Percentiles rank a stretch among this genome's conserved stretches.
phyloP scores from a whole-genome alignment of 164 flowering plant genomes.

The Annona cherimola region DNA sequence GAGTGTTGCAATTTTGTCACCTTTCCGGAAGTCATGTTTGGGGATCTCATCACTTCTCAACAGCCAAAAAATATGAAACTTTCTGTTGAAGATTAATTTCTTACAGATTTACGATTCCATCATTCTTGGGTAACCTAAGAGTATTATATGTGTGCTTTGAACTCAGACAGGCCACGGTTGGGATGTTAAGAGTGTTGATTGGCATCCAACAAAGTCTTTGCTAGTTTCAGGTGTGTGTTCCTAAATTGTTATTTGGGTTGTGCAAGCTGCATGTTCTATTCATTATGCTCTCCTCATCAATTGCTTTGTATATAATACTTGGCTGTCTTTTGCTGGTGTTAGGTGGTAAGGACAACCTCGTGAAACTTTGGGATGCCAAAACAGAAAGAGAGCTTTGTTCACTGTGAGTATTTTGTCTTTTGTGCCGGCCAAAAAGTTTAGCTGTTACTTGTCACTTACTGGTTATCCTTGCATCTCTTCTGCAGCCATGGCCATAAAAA shows the following conservation, averaged over 20 bases:
- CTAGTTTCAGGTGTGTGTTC: slow-evolving; percentile 66
- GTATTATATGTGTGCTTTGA: slow-evolving; percentile 39
- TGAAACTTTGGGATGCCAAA: slow-evolving; percentile 99
- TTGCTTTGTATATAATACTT: neutral
- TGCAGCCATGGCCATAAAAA: slow-evolving; percentile 99
- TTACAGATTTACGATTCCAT: neutral
- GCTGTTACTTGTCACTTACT: slow-evolving; percentile 2
- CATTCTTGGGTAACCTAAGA: slow-evolving; percentile 37
- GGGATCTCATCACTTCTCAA: no score
- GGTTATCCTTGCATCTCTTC: slow-evolving; percentile 14
- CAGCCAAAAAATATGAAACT: no score
- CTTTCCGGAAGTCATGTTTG: no score
- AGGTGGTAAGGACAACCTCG: slow-evolving; percentile 99
- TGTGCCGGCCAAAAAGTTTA: neutral
- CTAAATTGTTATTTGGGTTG: no score
- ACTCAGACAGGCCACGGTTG: slow-evolving; percentile 99
- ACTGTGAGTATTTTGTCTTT: slow-evolving; percentile 50
- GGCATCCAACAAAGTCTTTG: slow-evolving; percentile 99
- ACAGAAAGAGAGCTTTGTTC: slow-evolving; percentile 82
- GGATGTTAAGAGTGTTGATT: slow-evolving; percentile 99
- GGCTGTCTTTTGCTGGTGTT: neutral
- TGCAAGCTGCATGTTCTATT: no score
- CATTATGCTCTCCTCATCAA: neutral
- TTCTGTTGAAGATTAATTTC: neutral
- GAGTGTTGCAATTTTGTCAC: no score